Percentiles rank a stretch among this genome's conserved stretches.
Conservation (phyloP, 2,329 filamentous ascomycete species). For the Lizonia empirigonia region DNA sequence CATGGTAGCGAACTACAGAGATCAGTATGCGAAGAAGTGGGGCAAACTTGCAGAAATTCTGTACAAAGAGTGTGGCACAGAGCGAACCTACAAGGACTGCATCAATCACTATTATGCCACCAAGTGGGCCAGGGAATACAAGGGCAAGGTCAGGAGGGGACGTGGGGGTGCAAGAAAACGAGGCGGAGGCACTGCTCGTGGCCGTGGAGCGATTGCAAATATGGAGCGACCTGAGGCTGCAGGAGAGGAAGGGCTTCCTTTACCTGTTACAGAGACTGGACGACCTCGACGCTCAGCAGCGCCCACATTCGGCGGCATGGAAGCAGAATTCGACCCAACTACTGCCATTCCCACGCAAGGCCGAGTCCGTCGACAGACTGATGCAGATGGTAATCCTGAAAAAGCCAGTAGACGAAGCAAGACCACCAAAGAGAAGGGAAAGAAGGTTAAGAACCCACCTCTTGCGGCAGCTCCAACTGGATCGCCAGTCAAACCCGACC, state of each 20-base stretch:
- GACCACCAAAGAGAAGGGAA: constrained; percentile 45
- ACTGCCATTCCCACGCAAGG: constrained; percentile 38
- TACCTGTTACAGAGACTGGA: constrained; percentile 54
- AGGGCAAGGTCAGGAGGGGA: constrained; percentile 66
- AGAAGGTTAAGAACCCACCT: constrained; percentile 50
- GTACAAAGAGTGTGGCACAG: constrained; percentile 51
- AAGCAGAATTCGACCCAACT: constrained; percentile 64
- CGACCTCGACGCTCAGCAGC: constrained; percentile 62
- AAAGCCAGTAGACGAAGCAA: constrained; percentile 52
- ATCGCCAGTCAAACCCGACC: constrained; percentile 45
- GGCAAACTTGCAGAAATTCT: constrained; percentile 74
- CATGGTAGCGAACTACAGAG: constrained; percentile 76
- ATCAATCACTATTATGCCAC: constrained; percentile 88
- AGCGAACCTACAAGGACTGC: constrained; percentile 75
- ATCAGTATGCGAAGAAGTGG: constrained; percentile 78
- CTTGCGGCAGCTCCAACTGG: constrained; percentile 47
- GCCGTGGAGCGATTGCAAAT: constrained; percentile 65
- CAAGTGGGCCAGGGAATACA: constrained; percentile 75
- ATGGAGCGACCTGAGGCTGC: constrained; percentile 48
- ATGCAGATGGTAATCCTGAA: constrained; percentile 41
- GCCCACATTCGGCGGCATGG: constrained; percentile 72
- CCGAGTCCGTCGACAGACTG: constrained; percentile 44
- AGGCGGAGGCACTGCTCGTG: constrained; percentile 49
- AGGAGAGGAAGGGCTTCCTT: constrained; percentile 47
- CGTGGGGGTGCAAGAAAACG: constrained; percentile 35